Percentiles rank a stretch among this genome's conserved stretches.
phyloP scores from a whole-genome alignment of 176 grass and related monocot genomes.

The Zizania latifolia region DNA sequence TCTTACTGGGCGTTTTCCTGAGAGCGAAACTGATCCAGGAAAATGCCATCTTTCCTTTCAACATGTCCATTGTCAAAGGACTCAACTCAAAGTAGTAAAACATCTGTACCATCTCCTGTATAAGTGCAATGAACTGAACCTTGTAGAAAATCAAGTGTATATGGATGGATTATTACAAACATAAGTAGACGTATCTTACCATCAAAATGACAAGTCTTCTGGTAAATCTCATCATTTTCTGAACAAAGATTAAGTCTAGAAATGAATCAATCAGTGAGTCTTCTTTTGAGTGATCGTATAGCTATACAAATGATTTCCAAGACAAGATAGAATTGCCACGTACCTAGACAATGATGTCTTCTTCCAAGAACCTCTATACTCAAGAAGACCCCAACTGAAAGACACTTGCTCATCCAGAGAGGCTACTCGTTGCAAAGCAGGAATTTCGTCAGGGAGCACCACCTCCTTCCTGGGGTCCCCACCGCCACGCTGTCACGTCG shows the following conservation, averaged over 20 bases:
- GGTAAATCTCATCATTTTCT: constrained; percentile 31
- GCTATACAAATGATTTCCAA: background rate
- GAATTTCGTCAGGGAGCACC: no score
- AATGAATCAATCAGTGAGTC: constrained; percentile 29
- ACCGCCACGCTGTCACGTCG: no score
- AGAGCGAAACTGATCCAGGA: constrained; percentile 66
- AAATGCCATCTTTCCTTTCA: constrained; percentile 68
- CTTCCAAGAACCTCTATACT: constrained; percentile 84
- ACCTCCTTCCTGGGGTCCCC: no score
- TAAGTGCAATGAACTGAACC: constrained; percentile 77
- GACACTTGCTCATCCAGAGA: constrained; percentile 95
- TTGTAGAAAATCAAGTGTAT: constrained; percentile 33
- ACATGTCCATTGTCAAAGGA: constrained; percentile 64
- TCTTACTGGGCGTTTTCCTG: constrained; percentile 66
- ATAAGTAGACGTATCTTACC: constrained; percentile 43
- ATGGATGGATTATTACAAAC: constrained; percentile 7
- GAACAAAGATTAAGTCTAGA: constrained; percentile 62
- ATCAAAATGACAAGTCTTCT: constrained; percentile 68
- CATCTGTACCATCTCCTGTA: constrained; percentile 96
- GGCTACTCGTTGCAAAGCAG: constrained; percentile 98
- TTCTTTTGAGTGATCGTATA: background rate
- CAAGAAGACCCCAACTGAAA: constrained; percentile 72
- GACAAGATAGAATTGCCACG: constrained; percentile 9
- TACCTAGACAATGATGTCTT: constrained; percentile 65
- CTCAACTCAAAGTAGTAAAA: constrained; percentile 64